Evolutionary conservation across 768 basidiomycete genomes (phyloP), one percentile per base, ranked within the genome.

Genomic region (Trametopsis cervina): DNA sequence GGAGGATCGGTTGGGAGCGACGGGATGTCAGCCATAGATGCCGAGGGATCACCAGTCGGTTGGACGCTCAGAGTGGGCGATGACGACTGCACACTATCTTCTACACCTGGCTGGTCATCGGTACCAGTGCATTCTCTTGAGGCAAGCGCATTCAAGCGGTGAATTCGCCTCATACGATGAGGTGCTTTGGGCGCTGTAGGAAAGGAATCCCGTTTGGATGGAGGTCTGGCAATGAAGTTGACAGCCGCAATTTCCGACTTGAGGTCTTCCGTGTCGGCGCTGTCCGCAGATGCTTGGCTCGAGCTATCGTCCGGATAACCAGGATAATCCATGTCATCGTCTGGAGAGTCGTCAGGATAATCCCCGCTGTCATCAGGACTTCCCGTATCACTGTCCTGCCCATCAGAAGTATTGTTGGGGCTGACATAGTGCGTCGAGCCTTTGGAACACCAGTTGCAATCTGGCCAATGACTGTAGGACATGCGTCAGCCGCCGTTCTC

Each of bases 401-500:
- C 46, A 41, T 41, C 24, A 22, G 33, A 46, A 20, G 47, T 47
- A 15, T 33, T 39, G 41, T 49, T 52, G 4, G 56, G 55, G 7
- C 45, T 50, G 4, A 55, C 51, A 6, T 60, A 51, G 38, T 52
- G 57, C 40, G 50, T 60, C 10, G 62, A 61, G 17, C 60, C 60
- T 29, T 56, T 55, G 17, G 56, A 54, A 38, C 77, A 79, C 75
- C 75, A 77, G 52, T 75, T 69, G 55, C 77, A 79, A 41, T 75
- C 44, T 1, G 77, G 75, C 77, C 77, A 79, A 56, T 77, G 75
- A 51, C 75, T 77, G 39, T 1, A 24, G 47, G 25, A 12, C 38
- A 0, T 38, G 17, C 20, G 38, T 52, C 26, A 23, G 35, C 46
- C 6, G 47, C 41, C 33, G 26, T n/a, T 4, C 12, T 4, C 2